Evolutionary conservation across 257 asterid genomes (phyloP).

Genomic region (Solanum sejunctum): DNA sequence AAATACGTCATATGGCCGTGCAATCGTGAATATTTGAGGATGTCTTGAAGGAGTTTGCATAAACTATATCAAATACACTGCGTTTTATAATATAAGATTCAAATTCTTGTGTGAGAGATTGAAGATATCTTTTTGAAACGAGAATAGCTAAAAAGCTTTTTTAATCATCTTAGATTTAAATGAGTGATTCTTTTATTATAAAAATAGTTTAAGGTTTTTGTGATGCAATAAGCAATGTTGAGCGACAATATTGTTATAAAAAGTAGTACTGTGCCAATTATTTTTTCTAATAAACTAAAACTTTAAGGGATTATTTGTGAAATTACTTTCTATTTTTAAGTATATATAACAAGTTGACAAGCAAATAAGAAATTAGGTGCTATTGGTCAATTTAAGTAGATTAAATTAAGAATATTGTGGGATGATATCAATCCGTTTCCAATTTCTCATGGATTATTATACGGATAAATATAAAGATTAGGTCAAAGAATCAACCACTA

Average conservation of each 20-base stretch:
- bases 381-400: not conserved
- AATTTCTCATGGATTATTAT: not conserved
- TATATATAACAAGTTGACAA: not conserved
- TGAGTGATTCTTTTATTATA: not conserved
- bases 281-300: not conserved
- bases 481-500: not conserved
- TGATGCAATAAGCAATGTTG: not conserved
- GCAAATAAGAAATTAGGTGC: not conserved
- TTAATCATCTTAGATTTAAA: not conserved
- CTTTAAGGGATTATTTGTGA: not conserved
- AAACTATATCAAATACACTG: not conserved
- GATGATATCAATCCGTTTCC: not conserved
- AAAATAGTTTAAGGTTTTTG: not conserved
- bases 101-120: not conserved
- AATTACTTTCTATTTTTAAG: not conserved
- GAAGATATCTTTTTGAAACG: not conserved
- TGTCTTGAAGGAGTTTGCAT: not conserved
- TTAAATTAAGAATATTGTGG: not conserved
- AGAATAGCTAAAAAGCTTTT: not conserved
- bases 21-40: not conserved
- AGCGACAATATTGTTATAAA: not conserved
- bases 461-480: not conserved
- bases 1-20: too few species aligned
- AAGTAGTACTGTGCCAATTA: not conserved
- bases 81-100: not conserved